Evolutionary conservation across 2,329 filamentous ascomycete genomes (phyloP), one percentile per base, ranked within the genome.

Genomic region (Claviceps digitariae): DNA sequence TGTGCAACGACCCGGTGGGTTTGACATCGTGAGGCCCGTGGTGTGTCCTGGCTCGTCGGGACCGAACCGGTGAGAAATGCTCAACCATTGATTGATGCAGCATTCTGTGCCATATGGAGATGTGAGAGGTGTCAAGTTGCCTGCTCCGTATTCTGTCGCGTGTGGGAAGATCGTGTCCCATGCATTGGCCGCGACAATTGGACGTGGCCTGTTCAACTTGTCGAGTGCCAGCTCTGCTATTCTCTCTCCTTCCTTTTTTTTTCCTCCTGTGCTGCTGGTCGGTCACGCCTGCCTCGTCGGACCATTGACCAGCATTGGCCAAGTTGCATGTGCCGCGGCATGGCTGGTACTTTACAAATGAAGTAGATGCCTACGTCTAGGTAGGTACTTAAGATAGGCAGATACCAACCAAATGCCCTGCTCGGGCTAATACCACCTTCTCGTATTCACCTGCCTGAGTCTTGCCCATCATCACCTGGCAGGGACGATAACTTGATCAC

Each of bases 381-480:
- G 34, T 4, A 38, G 38, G 38, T 20, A 41, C n/a, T 25, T 25
- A 25, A 43, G 20, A 7, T 15, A 21, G 10, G 20, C 4, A 25
- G 21, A 21, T 25, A 25, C 41, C 41, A 9, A n/a, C 2, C 15
- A 27, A 23, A 31, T 7, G 6, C 4, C 7, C 29, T 23, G 23
- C 36, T 20, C 50, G 29, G 34, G 43, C 29, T 46, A 51, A 43
- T 40, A 38, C 47, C 27, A 46, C 29, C 31, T 50, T 46, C 52
- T 54, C 53, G 53, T 54, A 51, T 54, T 52, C 25, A 51, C 25
- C 36, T 44, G 38, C 41, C 49, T 44, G 23, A 52, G 50, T 45
- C 45, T 49, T 45, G 45, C 50, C 50, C 53, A 38, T 25, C 21
- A 29, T 45, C 43, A 34, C 48, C 50, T 43, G 52, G 31, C 48